Evolutionary conservation across 257 asterid species (phyloP).

Genomic region (Lycium ferocissimum): DNA sequence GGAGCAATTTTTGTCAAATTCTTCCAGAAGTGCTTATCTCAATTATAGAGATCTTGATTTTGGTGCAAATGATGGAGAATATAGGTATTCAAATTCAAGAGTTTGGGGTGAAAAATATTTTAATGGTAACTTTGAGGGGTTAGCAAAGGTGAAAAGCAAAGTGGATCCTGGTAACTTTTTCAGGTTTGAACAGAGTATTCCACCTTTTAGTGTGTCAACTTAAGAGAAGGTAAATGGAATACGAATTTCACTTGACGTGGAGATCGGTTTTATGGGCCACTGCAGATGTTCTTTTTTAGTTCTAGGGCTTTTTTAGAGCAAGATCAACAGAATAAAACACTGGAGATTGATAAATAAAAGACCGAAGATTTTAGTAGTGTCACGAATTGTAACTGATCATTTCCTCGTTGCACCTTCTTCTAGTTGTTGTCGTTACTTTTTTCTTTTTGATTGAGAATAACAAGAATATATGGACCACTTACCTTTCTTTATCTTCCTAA

Average conservation of each 20-base stretch:
- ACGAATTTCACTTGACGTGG: background rate
- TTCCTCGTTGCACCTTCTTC: background rate
- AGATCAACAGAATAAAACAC: no score
- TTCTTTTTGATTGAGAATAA: background rate
- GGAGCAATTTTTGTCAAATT: conserved; percentile 38
- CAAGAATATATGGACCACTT: background rate
- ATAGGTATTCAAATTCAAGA: conserved; percentile 32
- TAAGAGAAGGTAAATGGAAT: background rate
- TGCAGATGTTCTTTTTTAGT: background rate
- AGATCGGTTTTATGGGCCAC: background rate
- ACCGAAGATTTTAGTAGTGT: background rate
- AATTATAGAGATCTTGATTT: conserved; percentile 49
- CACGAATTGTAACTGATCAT: background rate
- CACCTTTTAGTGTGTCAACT: conserved; percentile 16
- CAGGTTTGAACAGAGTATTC: conserved; percentile 43
- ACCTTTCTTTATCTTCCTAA: no score
- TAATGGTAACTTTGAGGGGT: conserved; percentile 35
- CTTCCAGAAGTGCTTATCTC: conserved; percentile 34
- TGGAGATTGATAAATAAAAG: background rate
- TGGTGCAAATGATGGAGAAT: conserved; percentile 30
- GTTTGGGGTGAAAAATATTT: conserved; percentile 44
- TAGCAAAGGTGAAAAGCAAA: conserved; percentile 37
- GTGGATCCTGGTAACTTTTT: conserved; percentile 45
- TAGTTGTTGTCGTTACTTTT: background rate
- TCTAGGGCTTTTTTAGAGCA: no score